Evolutionary conservation across 1,139 yeast species (phyloP), one percentile per base, ranked within the genome.

Genomic region (Protomyces gravidus): DNA sequence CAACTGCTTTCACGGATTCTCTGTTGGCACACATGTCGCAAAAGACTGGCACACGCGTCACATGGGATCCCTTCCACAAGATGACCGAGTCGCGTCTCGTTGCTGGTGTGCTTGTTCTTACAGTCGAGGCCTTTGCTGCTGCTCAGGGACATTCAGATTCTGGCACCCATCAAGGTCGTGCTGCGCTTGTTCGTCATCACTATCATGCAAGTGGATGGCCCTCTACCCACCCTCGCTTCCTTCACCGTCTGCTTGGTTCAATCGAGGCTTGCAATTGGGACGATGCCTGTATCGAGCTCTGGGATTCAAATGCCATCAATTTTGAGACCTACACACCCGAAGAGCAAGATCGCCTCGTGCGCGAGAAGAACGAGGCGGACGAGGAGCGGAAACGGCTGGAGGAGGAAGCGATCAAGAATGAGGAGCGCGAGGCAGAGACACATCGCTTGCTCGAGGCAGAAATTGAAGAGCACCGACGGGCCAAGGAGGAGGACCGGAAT

Each of bases 261-360:
- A 50, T 53, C n/a, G 58, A 53, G 36, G 51, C 51, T 32, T 53
- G 58, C 46, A 53, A 53, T 32, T 53, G 58, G 58, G 48, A 53
- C 19, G 40, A 45, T 13, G 58, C 47, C 15, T 53, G 58, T 46
- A 50, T 53, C 33, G 48, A 53, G 39, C 26, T 30, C 5, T 53
- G 58, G 58, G 58, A 53, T 23, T 30, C 36, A 39, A 53, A 47
- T 33, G 48, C 48, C 28, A 45, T 33, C 23, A 50, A 50, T 4
- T 53, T 53, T 36, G 58, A 53, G 51, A 50, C 58, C 3, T 39
- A 45, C 23, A 46, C 39, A n/a, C 50, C 58, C 3, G 58, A 53
- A 5, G 46, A 53, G 39, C 50, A 53, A 27, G 51, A 50, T 3
- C 51, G 48, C 25, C 26, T 53, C 36, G 36, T 53, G 15, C 47